Conservation (phyloP, 768 basidiomycete species). For the Russula olivacea region DNA sequence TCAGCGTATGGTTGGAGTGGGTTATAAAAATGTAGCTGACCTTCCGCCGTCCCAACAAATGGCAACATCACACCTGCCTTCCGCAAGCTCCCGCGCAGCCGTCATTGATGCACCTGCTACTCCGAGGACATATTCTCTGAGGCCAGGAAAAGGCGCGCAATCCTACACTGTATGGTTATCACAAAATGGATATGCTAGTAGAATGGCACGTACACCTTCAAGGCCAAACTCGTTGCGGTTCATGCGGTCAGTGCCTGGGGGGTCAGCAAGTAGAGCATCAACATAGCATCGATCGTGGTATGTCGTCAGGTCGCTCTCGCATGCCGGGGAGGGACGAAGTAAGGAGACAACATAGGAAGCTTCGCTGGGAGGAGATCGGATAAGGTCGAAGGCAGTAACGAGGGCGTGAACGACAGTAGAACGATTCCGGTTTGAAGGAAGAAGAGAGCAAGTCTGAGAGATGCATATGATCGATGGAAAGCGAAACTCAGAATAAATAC, state of each 20-base stretch:
- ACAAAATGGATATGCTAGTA: too few relatives aligned
- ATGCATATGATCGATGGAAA: background rate
- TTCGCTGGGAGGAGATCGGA: conserved; percentile 12
- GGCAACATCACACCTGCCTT: conserved; percentile 49
- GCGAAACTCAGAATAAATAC: background rate
- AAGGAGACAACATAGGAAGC: conserved; percentile 5
- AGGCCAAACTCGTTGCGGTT: conserved; percentile 46
- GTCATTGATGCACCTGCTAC: conserved; percentile 77
- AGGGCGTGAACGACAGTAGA: conserved; percentile 31
- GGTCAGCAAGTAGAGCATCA: conserved; percentile 10
- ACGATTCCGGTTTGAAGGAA: conserved; percentile 31
- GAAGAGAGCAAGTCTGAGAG: conserved; percentile 28
- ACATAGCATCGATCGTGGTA: conserved; percentile 22
- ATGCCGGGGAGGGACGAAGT: conserved; percentile 13
- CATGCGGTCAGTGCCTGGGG: conserved; percentile 17
- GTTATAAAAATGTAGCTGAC: conserved; percentile 32
- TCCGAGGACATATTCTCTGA: conserved; percentile 61
- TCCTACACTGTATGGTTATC: conserved; percentile 44
- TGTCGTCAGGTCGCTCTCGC: conserved; percentile 11
- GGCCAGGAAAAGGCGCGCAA: conserved; percentile 68
- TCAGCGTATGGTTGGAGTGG: background rate
- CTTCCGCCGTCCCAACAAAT: conserved; percentile 93
- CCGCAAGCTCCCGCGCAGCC: conserved; percentile 56
- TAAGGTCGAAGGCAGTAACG: conserved; percentile 13
- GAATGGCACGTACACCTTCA: conserved; percentile 43